These are phyloP conservation scores for Fusarium sp. DNA, from an alignment of 2,329 filamentous ascomycete species.

Conservation along the genomic window DNA sequence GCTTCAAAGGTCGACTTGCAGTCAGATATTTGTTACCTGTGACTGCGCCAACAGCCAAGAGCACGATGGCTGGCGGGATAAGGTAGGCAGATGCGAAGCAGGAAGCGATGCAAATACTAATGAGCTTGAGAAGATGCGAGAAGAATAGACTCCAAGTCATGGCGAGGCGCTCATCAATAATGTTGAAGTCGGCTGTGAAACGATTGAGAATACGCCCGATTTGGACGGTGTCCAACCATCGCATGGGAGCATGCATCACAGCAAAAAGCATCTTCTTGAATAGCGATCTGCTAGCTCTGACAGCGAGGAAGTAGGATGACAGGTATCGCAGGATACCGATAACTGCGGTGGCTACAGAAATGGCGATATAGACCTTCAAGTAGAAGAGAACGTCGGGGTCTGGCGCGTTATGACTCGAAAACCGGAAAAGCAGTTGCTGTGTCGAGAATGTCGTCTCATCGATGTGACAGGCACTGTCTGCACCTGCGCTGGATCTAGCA, in stretches of 20 bases:
- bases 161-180: constrained; percentile 75
- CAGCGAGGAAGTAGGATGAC: constrained; percentile 71
- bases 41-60: constrained; percentile 67
- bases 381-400: constrained; percentile 68
- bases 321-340: constrained; percentile 71
- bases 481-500: constrained; percentile 38
- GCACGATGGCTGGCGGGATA: constrained; percentile 68
- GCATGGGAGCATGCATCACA: constrained; percentile 75
- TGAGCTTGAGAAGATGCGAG: constrained; percentile 68
- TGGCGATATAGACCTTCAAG: constrained; percentile 72
- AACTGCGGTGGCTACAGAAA: constrained; percentile 72
- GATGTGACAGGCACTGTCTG: constrained; percentile 45
- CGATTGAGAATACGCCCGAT: constrained; percentile 80
- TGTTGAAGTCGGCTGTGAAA: constrained; percentile 80
- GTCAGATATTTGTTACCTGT: constrained; percentile 72
- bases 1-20: constrained; percentile 78
- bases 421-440: constrained; percentile 58
- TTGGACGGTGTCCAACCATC: constrained; percentile 85
- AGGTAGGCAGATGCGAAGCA: constrained; percentile 75
- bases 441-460: constrained; percentile 58
- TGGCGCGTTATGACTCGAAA: constrained; percentile 47
- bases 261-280: constrained; percentile 75
- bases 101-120: constrained; percentile 74
- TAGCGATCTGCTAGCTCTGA: constrained; percentile 73
- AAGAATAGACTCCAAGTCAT: constrained; percentile 71